Evolutionary conservation across 2,329 filamentous ascomycete genomes (phyloP), one percentile per base, ranked within the genome.

Genomic region (Arthrocladium fulminans): DNA sequence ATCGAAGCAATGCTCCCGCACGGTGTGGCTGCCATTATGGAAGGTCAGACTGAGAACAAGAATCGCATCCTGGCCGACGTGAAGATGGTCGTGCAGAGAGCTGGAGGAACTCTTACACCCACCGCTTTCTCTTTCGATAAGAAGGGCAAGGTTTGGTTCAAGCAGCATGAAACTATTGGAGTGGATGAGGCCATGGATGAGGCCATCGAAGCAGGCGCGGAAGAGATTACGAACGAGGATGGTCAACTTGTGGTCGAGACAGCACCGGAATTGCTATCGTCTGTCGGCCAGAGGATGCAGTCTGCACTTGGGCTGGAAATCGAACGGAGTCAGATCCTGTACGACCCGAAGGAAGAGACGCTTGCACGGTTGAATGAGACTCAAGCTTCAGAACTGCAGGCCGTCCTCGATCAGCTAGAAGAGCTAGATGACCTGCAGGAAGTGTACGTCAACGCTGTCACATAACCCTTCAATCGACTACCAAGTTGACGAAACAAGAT

Each of bases 61-160:
- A 73, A 75, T 34, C 80, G 86, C 25, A 79, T 82, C 6, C 65
- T 94, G 40, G 79, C 84, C 59, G 86, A 94, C 47, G 66, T 97
- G 44, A 79, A 85, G 47, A 60, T 73, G 43, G 67, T 84, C 2
- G 74, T 94, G 47, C 94, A 88, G 63, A 79, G 81, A 51, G 69
- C 74, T 44, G 83, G 83, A 15, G 92, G 84, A 3, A 78, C 73
- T 2, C 70, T 80, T 2, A 84, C 86, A 5, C 80, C 88, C 0
- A 88, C 86, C 10, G 80, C 79, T 6, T 97, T 90, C 67, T 75
- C 94, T 59, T 98, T 98, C 64, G 77, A 86, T 48, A 85, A 84
- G 60, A 83, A 83, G 51, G 92, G 92, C 1, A 76, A 82, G 45
- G 75, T 88, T 23, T 72, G 83, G 2, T 82, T 96, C 60, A 79